Conservation (phyloP, 1,284 basidiomycete species). For the Trichosporon inkin region DNA sequence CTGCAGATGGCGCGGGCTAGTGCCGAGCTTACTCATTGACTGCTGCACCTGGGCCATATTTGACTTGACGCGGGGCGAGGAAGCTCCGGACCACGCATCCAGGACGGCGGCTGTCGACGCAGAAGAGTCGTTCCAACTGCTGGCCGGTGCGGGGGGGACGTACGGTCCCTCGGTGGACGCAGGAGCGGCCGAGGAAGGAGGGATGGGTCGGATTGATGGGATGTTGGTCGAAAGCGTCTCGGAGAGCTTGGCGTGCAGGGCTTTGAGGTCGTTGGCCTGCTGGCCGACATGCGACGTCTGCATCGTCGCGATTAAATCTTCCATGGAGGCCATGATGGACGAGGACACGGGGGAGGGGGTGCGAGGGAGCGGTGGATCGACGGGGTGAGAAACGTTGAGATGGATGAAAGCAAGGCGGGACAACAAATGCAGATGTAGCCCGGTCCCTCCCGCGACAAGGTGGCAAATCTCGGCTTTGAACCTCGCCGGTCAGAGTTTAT, state of each 20-base stretch:
- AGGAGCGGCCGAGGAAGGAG: slow-evolving; percentile 23
- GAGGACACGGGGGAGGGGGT: neutral
- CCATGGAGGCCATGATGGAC: slow-evolving; percentile 6
- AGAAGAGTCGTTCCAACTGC: slow-evolving; percentile 41
- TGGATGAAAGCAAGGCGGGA: neutral
- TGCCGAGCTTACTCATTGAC: slow-evolving; percentile 21
- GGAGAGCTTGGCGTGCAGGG: slow-evolving; percentile 37
- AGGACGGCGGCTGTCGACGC: slow-evolving; percentile 9
- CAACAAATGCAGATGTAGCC: slow-evolving; percentile 5
- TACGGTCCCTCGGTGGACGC: slow-evolving; percentile 27
- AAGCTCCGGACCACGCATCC: slow-evolving; percentile 11
- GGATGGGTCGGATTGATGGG: slow-evolving; percentile 26
- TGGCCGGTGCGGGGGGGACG: slow-evolving; percentile 44
- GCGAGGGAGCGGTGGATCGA: neutral
- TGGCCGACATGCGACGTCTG: slow-evolving; percentile 41
- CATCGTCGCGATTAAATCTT: slow-evolving; percentile 19
- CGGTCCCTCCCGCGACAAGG: slow-evolving; percentile 6
- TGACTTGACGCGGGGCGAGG: slow-evolving; percentile 3
- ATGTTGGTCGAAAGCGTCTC: slow-evolving; percentile 25
- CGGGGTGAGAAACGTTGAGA: slow-evolving; percentile 2
- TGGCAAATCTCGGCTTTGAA: slow-evolving; percentile 8
- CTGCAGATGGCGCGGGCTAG: slow-evolving; percentile 24
- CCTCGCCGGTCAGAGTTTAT: slow-evolving; percentile 5
- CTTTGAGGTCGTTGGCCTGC: slow-evolving; percentile 40
- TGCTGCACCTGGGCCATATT: slow-evolving; percentile 5